Conservation (phyloP, 2,329 filamentous ascomycete species). For the Diplodia mutila region DNA sequence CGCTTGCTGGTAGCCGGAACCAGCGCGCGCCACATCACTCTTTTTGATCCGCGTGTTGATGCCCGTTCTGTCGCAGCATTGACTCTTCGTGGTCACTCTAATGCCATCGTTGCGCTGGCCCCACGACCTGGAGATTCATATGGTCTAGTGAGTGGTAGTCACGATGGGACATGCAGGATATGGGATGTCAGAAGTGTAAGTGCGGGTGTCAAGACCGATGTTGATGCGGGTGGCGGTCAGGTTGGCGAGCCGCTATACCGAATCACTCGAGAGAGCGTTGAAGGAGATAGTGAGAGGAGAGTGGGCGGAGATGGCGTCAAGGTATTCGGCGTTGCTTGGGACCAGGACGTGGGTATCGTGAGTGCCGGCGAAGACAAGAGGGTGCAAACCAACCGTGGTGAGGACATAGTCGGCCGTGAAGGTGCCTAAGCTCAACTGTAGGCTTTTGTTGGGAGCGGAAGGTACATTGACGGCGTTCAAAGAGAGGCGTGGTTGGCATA, state of each 20-base stretch:
- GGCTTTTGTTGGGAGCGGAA: background rate
- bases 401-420: background rate
- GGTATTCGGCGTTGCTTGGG: slow-evolving; percentile 88
- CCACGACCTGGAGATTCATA: slow-evolving; percentile 70
- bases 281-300: slow-evolving; percentile 58
- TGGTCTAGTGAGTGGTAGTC: slow-evolving; percentile 83
- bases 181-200: slow-evolving; percentile 85
- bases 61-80: slow-evolving; percentile 78
- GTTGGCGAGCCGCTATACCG: slow-evolving; percentile 75
- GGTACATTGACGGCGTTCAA: background rate
- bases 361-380: slow-evolving; percentile 91
- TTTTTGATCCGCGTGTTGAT: slow-evolving; percentile 86
- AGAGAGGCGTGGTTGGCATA: background rate
- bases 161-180: slow-evolving; percentile 89
- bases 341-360: slow-evolving; percentile 82
- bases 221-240: slow-evolving; percentile 61
- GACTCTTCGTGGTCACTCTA: slow-evolving; percentile 89
- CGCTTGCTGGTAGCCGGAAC: slow-evolving; percentile 74
- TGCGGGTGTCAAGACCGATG: slow-evolving; percentile 49
- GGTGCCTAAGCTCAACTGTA: background rate
- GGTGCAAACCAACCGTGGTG: slow-evolving; percentile 78
- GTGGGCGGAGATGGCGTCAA: slow-evolving; percentile 82
- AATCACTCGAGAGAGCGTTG: slow-evolving; percentile 74
- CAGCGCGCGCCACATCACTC: slow-evolving; percentile 81
- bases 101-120: slow-evolving; percentile 66